A percentile compares a stretch with the other conserved stretches of the same genome.
Conservation (phyloP, 805 yeast genomes). For the Candida awuae region DNA sequence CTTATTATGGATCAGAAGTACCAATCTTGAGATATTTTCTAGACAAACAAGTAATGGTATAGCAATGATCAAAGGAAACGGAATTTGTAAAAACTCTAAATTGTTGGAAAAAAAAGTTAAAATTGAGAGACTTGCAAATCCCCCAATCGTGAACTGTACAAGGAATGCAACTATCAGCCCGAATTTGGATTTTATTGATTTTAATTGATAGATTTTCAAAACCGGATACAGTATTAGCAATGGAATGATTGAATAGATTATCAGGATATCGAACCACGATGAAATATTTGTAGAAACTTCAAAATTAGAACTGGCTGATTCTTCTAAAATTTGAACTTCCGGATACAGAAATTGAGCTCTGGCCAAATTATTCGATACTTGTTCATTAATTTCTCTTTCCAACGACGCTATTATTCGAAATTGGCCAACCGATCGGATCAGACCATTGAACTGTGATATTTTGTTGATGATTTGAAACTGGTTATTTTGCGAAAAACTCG, state of each 20-base stretch:
- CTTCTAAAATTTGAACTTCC: neutral
- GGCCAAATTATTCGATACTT: no score
- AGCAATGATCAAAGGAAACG: constrained; percentile 35
- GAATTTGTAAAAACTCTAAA: constrained; percentile 31
- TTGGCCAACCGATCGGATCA: constrained; percentile 1
- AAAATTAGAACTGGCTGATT: neutral
- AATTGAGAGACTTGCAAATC: constrained; percentile 36
- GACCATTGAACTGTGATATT: neutral
- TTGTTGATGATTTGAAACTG: neutral
- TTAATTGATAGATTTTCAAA: constrained; percentile 34
- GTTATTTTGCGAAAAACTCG: neutral
- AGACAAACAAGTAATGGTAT: constrained; percentile 35
- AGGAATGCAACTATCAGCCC: constrained; percentile 39
- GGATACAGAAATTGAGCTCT: no score
- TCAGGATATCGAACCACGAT: constrained; percentile 1
- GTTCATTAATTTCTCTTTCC: neutral
- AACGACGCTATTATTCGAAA: constrained; percentile 1
- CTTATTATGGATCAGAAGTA: constrained; percentile 32
- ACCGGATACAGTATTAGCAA: constrained; percentile 29
- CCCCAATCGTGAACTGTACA: constrained; percentile 33
- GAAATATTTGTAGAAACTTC: neutral
- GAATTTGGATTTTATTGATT: constrained; percentile 28
- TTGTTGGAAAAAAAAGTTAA: constrained; percentile 31
- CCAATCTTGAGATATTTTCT: constrained; percentile 42
- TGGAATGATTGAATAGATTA: constrained; percentile 14